A percentile compares a stretch with the other conserved stretches of the same genome.
phyloP scores from a whole-genome alignment of 495 filamentous ascomycete species.

The Hyaloscypha finlandica region DNA sequence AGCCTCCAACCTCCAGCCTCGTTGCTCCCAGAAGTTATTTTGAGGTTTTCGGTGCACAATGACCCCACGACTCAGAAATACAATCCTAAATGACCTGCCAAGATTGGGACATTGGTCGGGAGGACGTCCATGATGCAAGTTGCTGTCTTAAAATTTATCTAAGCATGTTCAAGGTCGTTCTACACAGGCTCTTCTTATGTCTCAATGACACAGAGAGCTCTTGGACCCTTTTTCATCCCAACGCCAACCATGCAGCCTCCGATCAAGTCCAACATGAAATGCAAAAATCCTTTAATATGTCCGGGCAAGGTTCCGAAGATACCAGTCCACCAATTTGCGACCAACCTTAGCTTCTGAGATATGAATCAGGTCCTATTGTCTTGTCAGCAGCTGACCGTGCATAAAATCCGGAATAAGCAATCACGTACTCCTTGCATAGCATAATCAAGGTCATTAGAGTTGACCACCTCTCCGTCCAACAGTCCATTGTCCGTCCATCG shows the following conservation, averaged over 20 bases:
- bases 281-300: slow-evolving; percentile 64
- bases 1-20: slow-evolving; percentile 11
- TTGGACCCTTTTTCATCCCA: neutral
- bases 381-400: neutral
- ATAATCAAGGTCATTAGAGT: slow-evolving; percentile 92
- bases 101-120: neutral
- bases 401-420: neutral
- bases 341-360: slow-evolving; percentile 98
- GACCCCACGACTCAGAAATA: neutral
- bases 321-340: slow-evolving; percentile 96
- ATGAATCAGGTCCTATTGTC: slow-evolving; percentile 81
- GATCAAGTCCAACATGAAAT: slow-evolving; percentile 19
- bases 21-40: slow-evolving; percentile 1
- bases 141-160: neutral
- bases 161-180: neutral
- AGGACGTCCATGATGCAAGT: neutral
- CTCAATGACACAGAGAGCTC: neutral
- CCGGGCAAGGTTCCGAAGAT: slow-evolving; percentile 91
- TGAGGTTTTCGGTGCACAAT: neutral
- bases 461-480: slow-evolving; percentile 88
- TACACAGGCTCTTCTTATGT: slow-evolving; percentile 8
- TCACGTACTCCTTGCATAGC: slow-evolving; percentile 83
- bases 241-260: slow-evolving; percentile 28
- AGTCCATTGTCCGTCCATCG: slow-evolving; percentile 90
- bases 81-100: neutral